Evolutionary conservation across 257 asterid genomes (phyloP), one percentile per base, ranked within the genome.

Genomic region (Solanum neorickii): DNA sequence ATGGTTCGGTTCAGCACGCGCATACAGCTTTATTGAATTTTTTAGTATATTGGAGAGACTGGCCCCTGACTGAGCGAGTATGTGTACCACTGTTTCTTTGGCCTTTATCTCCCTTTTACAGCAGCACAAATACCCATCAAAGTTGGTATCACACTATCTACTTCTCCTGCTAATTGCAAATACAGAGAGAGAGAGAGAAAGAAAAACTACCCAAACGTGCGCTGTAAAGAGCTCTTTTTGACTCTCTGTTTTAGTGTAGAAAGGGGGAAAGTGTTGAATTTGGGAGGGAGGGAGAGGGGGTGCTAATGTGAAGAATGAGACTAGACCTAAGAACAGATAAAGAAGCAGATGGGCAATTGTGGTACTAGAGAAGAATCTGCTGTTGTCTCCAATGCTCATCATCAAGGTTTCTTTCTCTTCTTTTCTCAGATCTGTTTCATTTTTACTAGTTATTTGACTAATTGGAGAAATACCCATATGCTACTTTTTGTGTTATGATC

Each of bases 301-400:
- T 72, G 29, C 9, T 77, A 21, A 25, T 65, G 85, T 56, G 90
- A 89, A 92, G 92, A 87, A 92, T 92, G 95, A 92, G 93, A 90
- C 89, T 87, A 83, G 83, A 70, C 87, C 83, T 87, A 90, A 83
- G 85, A 49, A 21, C 49, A 59, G 85, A 83, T 73, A 78, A 87
- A 66, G 86, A 86, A 90, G 47, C 74, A 49, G 27, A 97, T 97
- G 99, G 99, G 99, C 76, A 97, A 97, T 88, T 97, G 99, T 93
- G 99, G 99, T 87, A 97, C 99, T 94, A 92, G 99, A 86, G 99
- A 97, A 87, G 99, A 97, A 88, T 93, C 99, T 33, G 93, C 98
- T 90, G 99, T 94, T 87, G 93, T 97, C 87, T 89, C 98, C 80
- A 95, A 96, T 74, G 99, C 99, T 86, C 99, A 96, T 86, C 95